These are phyloP conservation scores for Penicillium psychrosexuale DNA, from an alignment of 2,329 filamentous ascomycete species.

Conservation along the genomic window DNA sequence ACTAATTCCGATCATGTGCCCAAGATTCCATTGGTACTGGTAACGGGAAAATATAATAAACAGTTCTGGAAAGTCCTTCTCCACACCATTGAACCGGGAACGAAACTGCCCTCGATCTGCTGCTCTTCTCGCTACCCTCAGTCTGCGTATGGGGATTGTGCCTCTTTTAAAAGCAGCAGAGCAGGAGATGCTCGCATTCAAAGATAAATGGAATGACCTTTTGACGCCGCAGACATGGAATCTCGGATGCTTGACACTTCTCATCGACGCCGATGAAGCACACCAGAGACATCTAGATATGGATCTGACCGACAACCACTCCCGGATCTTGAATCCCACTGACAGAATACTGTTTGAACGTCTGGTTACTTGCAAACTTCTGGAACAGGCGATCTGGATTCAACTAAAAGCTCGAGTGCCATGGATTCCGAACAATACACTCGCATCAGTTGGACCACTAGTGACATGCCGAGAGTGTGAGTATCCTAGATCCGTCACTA, in stretches of 20 bases:
- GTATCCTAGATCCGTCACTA: no score
- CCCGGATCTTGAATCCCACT: conserved; percentile 32
- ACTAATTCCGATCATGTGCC: neutral
- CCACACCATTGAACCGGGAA: neutral
- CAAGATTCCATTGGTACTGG: neutral
- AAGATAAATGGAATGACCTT: conserved; percentile 48
- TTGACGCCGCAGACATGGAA: conserved; percentile 53
- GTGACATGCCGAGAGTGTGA: no score
- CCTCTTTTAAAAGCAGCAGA: conserved; percentile 32
- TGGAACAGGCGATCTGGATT: conserved; percentile 43
- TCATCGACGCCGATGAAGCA: conserved; percentile 48
- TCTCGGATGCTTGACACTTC: conserved; percentile 44
- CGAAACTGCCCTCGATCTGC: neutral
- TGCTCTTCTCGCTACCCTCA: neutral
- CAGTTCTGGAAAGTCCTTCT: neutral
- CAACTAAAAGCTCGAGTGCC: no score
- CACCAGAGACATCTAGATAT: conserved; percentile 24
- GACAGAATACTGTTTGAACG: conserved; percentile 47
- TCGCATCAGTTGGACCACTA: no score
- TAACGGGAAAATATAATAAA: neutral
- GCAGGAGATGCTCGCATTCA: conserved; percentile 43
- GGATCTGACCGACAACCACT: neutral
- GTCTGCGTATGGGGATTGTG: neutral
- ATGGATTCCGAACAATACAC: no score
- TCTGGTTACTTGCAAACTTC: conserved; percentile 48